phyloP scores from a whole-genome alignment of 2,329 filamentous ascomycete genomes.

The Colletotrichum eleusines region DNA sequence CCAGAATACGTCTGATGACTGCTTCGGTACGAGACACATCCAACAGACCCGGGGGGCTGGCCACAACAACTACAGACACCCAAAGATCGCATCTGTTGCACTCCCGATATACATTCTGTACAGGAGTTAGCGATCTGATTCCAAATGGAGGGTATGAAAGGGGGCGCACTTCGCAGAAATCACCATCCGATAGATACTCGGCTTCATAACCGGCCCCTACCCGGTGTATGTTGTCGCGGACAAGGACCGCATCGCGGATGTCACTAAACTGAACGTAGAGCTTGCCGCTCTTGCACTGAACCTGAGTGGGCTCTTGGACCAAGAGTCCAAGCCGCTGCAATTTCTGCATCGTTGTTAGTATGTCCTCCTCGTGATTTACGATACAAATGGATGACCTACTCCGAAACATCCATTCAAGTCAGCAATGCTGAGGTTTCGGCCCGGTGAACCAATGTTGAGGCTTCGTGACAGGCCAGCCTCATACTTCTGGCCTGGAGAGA shows the following conservation, averaged over 20 bases:
- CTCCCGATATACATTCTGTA: conserved; percentile 21
- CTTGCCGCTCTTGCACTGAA: conserved; percentile 52
- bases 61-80: conserved; percentile 29
- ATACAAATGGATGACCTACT: conserved; percentile 51
- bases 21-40: conserved; percentile 24
- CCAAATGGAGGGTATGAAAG: not conserved
- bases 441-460: conserved; percentile 26
- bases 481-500: not conserved
- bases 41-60: not conserved
- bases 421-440: conserved; percentile 42
- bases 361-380: too few species aligned
- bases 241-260: conserved; percentile 68
- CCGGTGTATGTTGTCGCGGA: conserved; percentile 60
- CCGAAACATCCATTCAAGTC: conserved; percentile 60
- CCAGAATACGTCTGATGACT: conserved; percentile 26
- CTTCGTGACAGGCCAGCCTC: conserved; percentile 23
- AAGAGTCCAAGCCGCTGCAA: conserved; percentile 47
- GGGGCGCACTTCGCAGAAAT: conserved; percentile 56
- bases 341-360: conserved; percentile 38
- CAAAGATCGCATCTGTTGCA: conserved; percentile 2
- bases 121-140: conserved; percentile 17
- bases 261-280: conserved; percentile 70
- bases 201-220: conserved; percentile 61
- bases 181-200: conserved; percentile 57
- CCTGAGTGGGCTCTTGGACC: conserved; percentile 54